phyloP scores from a whole-genome alignment of 2,329 filamentous ascomycete genomes.

The Monosporascus sp. region DNA sequence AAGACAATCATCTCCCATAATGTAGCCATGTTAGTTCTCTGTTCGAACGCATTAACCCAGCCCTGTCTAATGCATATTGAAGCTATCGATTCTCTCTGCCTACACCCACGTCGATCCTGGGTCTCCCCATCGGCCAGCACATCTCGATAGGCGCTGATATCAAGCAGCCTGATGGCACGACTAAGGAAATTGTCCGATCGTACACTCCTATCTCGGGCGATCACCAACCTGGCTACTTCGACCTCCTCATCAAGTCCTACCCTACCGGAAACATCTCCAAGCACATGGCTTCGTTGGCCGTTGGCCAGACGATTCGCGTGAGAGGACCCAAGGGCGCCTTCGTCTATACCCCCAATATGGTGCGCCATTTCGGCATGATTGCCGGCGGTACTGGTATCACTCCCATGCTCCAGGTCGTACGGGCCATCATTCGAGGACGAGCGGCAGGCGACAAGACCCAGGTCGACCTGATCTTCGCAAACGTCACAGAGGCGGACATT shows the following conservation, averaged over 20 bases:
- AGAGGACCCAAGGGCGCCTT: constrained; percentile 95
- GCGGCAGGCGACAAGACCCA: constrained; percentile 76
- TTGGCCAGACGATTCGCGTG: constrained; percentile 86
- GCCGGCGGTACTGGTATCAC: constrained; percentile 97
- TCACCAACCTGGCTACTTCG: constrained; percentile 84
- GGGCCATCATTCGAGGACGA: constrained; percentile 80
- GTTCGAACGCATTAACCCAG: constrained; percentile 1
- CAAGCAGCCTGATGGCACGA: constrained; percentile 59
- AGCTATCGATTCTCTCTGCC: constrained; percentile 93
- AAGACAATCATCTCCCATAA: constrained; percentile 97
- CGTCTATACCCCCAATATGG: constrained; percentile 96
- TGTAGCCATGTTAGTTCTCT: constrained; percentile 73
- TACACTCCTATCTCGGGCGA: constrained; percentile 92
- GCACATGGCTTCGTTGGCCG: constrained; percentile 74
- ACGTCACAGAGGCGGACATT: constrained; percentile 90
- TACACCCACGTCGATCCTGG: constrained; percentile 71
- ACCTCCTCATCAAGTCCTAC: constrained; percentile 97
- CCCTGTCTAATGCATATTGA: not conserved
- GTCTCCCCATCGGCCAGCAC: constrained; percentile 96
- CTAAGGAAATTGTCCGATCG: constrained; percentile 81
- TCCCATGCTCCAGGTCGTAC: constrained; percentile 94
- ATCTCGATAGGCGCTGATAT: constrained; percentile 88
- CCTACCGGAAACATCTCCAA: constrained; percentile 96
- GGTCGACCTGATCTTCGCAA: constrained; percentile 94
- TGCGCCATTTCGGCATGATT: constrained; percentile 94